Conservation (phyloP, 2,329 filamentous ascomycete species). For the Zymoseptoria crescenta region DNA sequence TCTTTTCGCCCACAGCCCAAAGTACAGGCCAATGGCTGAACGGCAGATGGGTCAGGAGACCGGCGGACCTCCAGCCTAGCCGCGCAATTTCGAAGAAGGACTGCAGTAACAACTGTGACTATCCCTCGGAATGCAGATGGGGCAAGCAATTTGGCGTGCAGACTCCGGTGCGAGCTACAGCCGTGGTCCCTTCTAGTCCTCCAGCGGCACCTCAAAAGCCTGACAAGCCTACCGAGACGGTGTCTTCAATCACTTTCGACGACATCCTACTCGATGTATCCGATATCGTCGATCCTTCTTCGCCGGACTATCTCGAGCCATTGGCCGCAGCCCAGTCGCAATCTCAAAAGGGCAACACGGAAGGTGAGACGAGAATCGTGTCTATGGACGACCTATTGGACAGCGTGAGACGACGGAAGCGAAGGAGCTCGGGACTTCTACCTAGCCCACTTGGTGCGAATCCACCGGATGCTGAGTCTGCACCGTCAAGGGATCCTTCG, state of each 20-base stretch:
- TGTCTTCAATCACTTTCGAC: slow-evolving; percentile 20
- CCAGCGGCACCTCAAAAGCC: not conserved
- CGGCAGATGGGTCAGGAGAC: slow-evolving; percentile 10
- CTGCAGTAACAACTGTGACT: slow-evolving; percentile 41
- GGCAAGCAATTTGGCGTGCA: slow-evolving; percentile 27
- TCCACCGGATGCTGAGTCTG: slow-evolving; percentile 12
- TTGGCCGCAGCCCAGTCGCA: slow-evolving; percentile 5
- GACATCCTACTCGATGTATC: slow-evolving; percentile 18
- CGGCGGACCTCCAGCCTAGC: not conserved
- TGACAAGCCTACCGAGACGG: not conserved
- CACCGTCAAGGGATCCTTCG: not conserved
- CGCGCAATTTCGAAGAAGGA: slow-evolving; percentile 23
- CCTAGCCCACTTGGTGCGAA: slow-evolving; percentile 23
- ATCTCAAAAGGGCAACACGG: slow-evolving; percentile 4
- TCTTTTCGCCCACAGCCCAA: not conserved
- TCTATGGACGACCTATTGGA: slow-evolving; percentile 23
- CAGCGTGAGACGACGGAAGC: slow-evolving; percentile 23
- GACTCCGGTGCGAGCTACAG: slow-evolving; percentile 9
- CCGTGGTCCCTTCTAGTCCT: slow-evolving; percentile 1
- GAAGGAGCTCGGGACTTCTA: slow-evolving; percentile 15
- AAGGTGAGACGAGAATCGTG: slow-evolving; percentile 18
- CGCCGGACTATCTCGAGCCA: slow-evolving; percentile 13
- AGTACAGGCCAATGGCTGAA: slow-evolving; percentile 16
- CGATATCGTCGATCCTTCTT: slow-evolving; percentile 4
- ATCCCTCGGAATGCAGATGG: slow-evolving; percentile 41